A percentile compares a stretch with the other conserved stretches of the same genome.
phyloP scores from a whole-genome alignment of 2,329 filamentous ascomycete species.

The Endothia cerciana region DNA sequence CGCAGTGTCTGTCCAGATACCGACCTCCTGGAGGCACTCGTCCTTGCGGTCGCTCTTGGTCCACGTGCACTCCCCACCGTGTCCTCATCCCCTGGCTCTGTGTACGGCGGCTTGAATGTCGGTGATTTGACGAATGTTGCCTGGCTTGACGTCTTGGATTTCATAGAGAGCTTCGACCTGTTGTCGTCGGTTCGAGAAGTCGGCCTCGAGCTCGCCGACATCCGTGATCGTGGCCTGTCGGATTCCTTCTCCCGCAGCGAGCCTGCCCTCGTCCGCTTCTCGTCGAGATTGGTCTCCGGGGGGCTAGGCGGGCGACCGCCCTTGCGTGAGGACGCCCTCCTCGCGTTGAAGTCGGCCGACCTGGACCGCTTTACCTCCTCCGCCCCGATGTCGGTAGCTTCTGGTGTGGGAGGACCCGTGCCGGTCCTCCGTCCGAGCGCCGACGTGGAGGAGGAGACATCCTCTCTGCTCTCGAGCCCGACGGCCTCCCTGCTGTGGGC shows the following conservation, averaged over 20 bases:
- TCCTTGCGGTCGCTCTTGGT: constrained; percentile 15
- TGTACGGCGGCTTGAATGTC: constrained; percentile 30
- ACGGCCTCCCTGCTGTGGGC: constrained; percentile 89
- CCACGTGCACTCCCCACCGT: constrained; percentile 24
- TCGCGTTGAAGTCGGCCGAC: constrained; percentile 46
- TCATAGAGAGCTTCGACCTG: constrained; percentile 55
- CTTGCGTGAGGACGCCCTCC: constrained; percentile 43
- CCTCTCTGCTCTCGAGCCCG: constrained; percentile 56
- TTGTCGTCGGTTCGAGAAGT: constrained; percentile 52
- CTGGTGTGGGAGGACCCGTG: constrained; percentile 68
- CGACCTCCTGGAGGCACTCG: constrained; percentile 39
- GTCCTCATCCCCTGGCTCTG: constrained; percentile 31
- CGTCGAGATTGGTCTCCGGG: constrained; percentile 63
- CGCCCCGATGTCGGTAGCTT: constrained; percentile 70
- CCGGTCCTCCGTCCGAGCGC: constrained; percentile 41
- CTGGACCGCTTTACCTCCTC: constrained; percentile 52
- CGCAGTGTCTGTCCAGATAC: constrained; percentile 37
- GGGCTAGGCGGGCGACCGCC: constrained; percentile 63
- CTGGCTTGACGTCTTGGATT: constrained; percentile 62
- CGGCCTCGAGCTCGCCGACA: constrained; percentile 40
- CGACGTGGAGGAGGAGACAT: constrained; percentile 41
- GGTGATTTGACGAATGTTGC: constrained; percentile 54
- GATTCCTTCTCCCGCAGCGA: constrained; percentile 38
- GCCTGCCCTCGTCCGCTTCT: constrained; percentile 43
- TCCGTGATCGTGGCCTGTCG: constrained; percentile 43